Evolutionary conservation across 768 basidiomycete species (phyloP).

Genomic region (Steccherinum ochraceum): DNA sequence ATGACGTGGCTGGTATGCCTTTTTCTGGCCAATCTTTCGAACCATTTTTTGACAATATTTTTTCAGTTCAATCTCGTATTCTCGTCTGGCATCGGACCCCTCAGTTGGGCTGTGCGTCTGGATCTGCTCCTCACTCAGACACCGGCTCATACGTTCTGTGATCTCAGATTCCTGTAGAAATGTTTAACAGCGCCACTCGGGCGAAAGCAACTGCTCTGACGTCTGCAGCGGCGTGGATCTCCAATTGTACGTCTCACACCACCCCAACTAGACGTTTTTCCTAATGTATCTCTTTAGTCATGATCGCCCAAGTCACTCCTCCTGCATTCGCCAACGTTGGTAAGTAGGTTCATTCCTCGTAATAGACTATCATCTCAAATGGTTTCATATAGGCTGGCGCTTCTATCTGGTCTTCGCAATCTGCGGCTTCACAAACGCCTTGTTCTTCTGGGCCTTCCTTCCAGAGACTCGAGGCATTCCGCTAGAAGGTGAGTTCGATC

Average conservation of each 20-base stretch:
- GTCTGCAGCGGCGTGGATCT: constrained; percentile 20
- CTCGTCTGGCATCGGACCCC: constrained; percentile 17
- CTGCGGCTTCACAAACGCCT: constrained; percentile 19
- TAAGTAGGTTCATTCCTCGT: background rate
- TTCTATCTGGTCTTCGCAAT: constrained; percentile 21
- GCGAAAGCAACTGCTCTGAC: constrained; percentile 20
- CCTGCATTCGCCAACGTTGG: constrained; percentile 17
- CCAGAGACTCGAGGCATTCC: constrained; percentile 20
- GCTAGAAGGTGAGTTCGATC: constrained; percentile 12
- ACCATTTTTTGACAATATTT: no score
- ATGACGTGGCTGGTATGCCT: constrained; percentile 23
- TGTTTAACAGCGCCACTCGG: constrained; percentile 21
- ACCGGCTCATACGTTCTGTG: background rate
- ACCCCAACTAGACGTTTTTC: background rate
- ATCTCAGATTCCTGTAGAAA: constrained; percentile 19
- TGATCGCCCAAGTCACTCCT: constrained; percentile 22
- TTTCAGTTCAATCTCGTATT: constrained; percentile 21
- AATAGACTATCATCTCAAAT: no score
- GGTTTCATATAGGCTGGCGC: constrained; percentile 10
- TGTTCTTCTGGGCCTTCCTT: constrained; percentile 21
- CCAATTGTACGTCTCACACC: constrained; percentile 15
- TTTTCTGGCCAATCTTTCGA: no score
- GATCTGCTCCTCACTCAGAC: no score
- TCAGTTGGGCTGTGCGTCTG: constrained; percentile 19
- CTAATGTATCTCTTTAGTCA: constrained; percentile 11